Base-by-base conservation (phyloP, 164 flowering plant genomes). In the Magnolia officinalis region DNA sequence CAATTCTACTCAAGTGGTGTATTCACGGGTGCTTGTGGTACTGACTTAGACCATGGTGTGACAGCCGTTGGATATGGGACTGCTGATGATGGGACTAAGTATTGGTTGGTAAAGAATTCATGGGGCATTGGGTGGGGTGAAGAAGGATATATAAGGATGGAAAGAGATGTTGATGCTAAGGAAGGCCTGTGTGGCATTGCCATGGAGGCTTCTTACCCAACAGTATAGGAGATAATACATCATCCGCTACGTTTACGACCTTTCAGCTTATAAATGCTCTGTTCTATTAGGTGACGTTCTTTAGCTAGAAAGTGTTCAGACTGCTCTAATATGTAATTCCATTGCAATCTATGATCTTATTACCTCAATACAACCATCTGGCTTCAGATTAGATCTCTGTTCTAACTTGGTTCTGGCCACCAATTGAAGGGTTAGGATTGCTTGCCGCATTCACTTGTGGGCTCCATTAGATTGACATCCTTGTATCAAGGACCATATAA, bases 51-150 rank as follows among this genome's bases (percentile, higher is more conserved):
- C 71, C 86, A 84, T 61, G 84, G 72, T 10, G 82, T 84, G 19
- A 73, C 86, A 2, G 79, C 70, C 0, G 68, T 81, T 1, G 84
- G 86, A 1, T 84, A 84, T 73, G 83, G 82, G 29, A 51, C 63
- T 1, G 50, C 63, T 19, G 45, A 23, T 8, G 79, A 78, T 24
- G 85, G 78, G 19, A 83, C 77, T 1, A 80, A 76, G 37, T 83
- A 83, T 68, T 83, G 85, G 83, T 16, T 83, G 16, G 76, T 81
- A 13, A 81, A 83, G 77, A 83, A 81, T 49, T 83, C 85, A n/a
- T 79, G 82, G 83, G 85, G 84, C 1, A 55, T 67, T 4, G 11
- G 23, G 0, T 82, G 84, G 84, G 84, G 84, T 10, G 84, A 82
- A 51, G n/a, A 72, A 0, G 84, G 84, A 5, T 82, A 80, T 64